A percentile compares a stretch with the other conserved stretches of the same genome.
These are phyloP conservation scores for Byssothecium circinans DNA, from an alignment of 2,329 filamentous ascomycete genomes.

Conservation along the genomic window DNA sequence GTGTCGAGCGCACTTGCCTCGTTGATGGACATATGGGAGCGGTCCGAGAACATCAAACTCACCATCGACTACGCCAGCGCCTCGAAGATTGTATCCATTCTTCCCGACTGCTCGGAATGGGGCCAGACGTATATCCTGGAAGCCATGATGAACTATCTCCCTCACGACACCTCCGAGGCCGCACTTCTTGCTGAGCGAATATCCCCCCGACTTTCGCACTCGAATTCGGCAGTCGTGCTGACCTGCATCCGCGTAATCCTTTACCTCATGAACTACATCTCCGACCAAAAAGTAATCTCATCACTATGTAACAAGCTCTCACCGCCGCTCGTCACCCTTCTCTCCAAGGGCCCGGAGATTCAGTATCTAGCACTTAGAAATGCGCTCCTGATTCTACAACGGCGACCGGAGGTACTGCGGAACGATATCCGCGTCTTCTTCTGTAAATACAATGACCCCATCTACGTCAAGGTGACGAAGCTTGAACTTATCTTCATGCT, in stretches of 20 bases:
- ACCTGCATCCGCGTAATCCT: slow-evolving; percentile 96
- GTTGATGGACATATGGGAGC: slow-evolving; percentile 97
- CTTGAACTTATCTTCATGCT: slow-evolving; percentile 99
- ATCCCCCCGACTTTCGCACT: slow-evolving; percentile 91
- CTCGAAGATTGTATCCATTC: slow-evolving; percentile 95
- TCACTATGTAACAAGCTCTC: slow-evolving; percentile 89
- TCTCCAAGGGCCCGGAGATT: slow-evolving; percentile 97
- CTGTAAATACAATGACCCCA: slow-evolving; percentile 99
- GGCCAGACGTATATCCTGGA: slow-evolving; percentile 98
- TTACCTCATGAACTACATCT: slow-evolving; percentile 98
- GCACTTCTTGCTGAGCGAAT: slow-evolving; percentile 89
- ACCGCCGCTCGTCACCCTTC: slow-evolving; percentile 87
- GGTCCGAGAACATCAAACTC: slow-evolving; percentile 94
- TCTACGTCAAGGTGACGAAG: slow-evolving; percentile 99
- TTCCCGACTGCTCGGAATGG: slow-evolving; percentile 98
- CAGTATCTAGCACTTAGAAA: slow-evolving; percentile 95
- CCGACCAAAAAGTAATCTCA: slow-evolving; percentile 84
- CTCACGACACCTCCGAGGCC: slow-evolving; percentile 86
- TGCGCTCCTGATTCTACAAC: slow-evolving; percentile 88
- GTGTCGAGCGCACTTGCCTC: slow-evolving; percentile 90
- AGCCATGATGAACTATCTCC: slow-evolving; percentile 96
- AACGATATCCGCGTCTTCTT: slow-evolving; percentile 99
- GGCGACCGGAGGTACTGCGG: slow-evolving; percentile 86
- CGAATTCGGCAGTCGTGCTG: slow-evolving; percentile 93
- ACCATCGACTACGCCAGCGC: slow-evolving; percentile 98